phyloP scores from a whole-genome alignment of 106 monocot species.

The Dactylorhiza incarnata region DNA sequence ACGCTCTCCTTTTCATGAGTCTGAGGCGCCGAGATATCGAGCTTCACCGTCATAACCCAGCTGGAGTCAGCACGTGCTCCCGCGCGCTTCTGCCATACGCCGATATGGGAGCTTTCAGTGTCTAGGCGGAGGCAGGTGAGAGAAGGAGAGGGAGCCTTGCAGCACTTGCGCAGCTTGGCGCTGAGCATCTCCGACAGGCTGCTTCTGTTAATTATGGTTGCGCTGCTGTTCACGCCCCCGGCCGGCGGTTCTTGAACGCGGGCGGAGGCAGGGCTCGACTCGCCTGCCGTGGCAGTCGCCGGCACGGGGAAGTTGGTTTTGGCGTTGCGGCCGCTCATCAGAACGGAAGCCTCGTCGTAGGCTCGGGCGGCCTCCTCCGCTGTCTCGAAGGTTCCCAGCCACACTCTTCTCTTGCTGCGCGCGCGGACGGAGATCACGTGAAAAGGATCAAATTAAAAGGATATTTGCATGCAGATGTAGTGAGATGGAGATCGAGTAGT shows the following conservation, averaged over 20 bases:
- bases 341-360: constrained; percentile 79
- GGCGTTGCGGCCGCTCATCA: constrained; percentile 91
- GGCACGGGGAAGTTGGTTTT: constrained; percentile 88
- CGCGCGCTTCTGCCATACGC: constrained; percentile 96
- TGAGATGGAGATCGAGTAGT: not conserved
- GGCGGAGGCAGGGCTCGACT: not conserved
- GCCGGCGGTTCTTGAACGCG: not conserved
- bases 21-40: constrained; percentile 21
- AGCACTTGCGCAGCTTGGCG: constrained; percentile 75
- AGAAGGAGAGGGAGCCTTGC: constrained; percentile 77
- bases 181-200: constrained; percentile 60
- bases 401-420: constrained; percentile 70
- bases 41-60: constrained; percentile 93
- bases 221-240: constrained; percentile 22
- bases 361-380: constrained; percentile 93
- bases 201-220: not conserved
- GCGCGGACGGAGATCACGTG: too few species aligned
- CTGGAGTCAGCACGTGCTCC: constrained; percentile 69
- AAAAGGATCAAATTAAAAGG: too few species aligned
- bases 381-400: constrained; percentile 96
- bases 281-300: not conserved
- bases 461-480: too few species aligned
- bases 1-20: not conserved
- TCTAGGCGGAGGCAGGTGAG: constrained; percentile 96
- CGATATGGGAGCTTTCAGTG: constrained; percentile 87